Base-by-base conservation (phyloP, 176 grass and related monocot genomes). In the Calamus simplicifolius region DNA sequence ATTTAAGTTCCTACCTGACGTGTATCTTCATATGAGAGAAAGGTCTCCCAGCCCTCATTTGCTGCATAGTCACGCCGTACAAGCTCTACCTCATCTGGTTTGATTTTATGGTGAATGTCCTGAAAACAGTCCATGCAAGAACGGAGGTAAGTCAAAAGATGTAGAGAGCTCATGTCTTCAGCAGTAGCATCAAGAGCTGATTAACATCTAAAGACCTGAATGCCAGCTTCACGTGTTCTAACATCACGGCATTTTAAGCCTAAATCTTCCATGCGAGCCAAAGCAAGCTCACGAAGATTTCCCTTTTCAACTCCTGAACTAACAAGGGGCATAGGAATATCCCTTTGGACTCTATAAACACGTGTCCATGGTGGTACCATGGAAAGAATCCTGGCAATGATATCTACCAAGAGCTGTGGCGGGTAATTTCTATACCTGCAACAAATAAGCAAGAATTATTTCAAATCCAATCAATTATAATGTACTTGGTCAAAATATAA, bases 21-120 rank as follows among this genome's bases (percentile, higher is more conserved):
- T 67, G 93, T 98, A 81, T 98, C 93, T 85, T 98, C 93, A 17
- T 98, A 98, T 0, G 93, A 98, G 19, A 98, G 84, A 72, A 98
- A 98, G 0, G 93, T 98, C 43, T 98, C 93, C 93, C 93, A 92
- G 63, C 93, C 87, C 61, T 98, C 93, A 83, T 98, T 98, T 80
- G 93, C 93, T 15, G 78, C 73, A 79, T 89, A 98, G 76, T 98
- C 93, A 78, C 87, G 93, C 31, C 87, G 78, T 26, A 88, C 84
- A 69, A 92, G 81, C 66, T 98, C 84, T 59, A 98, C 87, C 69
- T 98, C 93, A 59, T 98, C 93, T 26, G 93, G 93, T 49, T 69
- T 92, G 48, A 98, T 85, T 82, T 98, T 98, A 72, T 89, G 78
- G 73, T 92, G 93, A 25, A 98, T 92, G 73, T 92, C 84, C 93